Evolutionary conservation across 2,329 filamentous ascomycete species (phyloP).

Genomic region (Didymella keratinophila): DNA sequence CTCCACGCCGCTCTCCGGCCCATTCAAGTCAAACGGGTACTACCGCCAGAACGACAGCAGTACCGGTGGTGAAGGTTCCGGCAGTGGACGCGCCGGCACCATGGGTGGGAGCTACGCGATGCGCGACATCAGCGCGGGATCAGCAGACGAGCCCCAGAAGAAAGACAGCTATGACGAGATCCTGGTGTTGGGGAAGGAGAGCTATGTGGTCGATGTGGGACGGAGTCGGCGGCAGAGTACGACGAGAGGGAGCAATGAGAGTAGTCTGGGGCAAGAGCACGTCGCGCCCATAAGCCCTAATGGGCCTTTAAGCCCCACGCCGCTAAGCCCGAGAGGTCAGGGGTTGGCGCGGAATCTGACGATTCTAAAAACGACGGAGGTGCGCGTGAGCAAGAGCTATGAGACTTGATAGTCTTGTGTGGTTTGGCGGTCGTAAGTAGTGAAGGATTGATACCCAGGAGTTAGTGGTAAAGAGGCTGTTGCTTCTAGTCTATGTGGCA

Average conservation of each 20-base stretch:
- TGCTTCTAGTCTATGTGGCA: constrained; percentile 24
- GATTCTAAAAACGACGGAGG: constrained; percentile 6
- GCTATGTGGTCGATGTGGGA: constrained; percentile 13
- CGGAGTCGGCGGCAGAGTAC: constrained; percentile 13
- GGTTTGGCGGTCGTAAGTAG: not conserved
- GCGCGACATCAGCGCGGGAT: not conserved
- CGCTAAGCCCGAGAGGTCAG: not conserved
- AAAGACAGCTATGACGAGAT: not conserved
- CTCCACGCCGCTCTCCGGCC: not conserved
- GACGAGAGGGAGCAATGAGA: constrained; percentile 24
- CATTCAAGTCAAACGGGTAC: not conserved
- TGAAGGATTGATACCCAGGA: not conserved
- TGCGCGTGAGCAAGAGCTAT: constrained; percentile 2
- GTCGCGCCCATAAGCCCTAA: not conserved
- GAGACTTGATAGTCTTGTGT: not conserved
- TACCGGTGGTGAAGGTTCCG: too few relatives aligned
- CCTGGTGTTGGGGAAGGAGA: not conserved
- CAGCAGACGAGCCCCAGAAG: not conserved
- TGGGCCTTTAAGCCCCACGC: not conserved
- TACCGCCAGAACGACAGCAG: not conserved
- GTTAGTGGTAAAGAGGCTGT: not conserved
- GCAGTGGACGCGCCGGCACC: not conserved
- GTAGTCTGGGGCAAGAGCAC: constrained; percentile 14
- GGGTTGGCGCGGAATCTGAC: not conserved
- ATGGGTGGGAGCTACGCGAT: not conserved